Conservation (phyloP, 495 filamentous ascomycete genomes). For the Neurospora sp. region DNA sequence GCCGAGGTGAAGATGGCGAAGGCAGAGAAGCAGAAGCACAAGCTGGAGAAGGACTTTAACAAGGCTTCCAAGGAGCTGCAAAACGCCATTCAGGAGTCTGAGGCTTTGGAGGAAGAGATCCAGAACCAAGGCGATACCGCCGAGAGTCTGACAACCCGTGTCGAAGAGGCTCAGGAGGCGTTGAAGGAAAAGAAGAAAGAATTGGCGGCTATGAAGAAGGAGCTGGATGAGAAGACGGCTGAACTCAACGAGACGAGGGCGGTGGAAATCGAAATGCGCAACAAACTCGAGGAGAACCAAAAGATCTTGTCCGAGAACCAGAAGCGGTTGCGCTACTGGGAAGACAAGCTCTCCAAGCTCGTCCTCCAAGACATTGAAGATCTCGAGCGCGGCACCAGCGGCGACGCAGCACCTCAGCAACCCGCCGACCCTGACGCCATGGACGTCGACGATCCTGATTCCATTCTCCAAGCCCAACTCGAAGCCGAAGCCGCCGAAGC, state of each 20-base stretch:
- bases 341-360: conserved; percentile 76
- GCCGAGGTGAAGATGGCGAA: conserved; percentile 81
- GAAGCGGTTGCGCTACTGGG: conserved; percentile 73
- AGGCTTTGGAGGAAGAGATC: conserved; percentile 65
- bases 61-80: conserved; percentile 70
- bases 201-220: conserved; percentile 65
- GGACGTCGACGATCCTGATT: conserved; percentile 15
- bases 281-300: conserved; percentile 92
- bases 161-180: conserved; percentile 78
- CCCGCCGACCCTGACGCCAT: conserved; percentile 12
- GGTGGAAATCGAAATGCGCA: conserved; percentile 94
- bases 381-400: conserved; percentile 26
- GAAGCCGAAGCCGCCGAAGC: conserved; percentile 14
- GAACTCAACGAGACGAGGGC: conserved; percentile 86
- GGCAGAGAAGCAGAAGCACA: conserved; percentile 81
- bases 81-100: conserved; percentile 56
- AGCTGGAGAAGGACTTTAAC: conserved; percentile 70
- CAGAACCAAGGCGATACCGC: conserved; percentile 64
- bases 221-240: conserved; percentile 76
- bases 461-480: conserved; percentile 11
- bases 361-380: conserved; percentile 69
- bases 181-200: conserved; percentile 72
- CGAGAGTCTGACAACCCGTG: conserved; percentile 58
- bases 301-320: conserved; percentile 82
- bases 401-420: neutral